These are phyloP conservation scores for Seiridium cupressi DNA, from an alignment of 2,329 filamentous ascomycete species.

Conservation along the genomic window DNA sequence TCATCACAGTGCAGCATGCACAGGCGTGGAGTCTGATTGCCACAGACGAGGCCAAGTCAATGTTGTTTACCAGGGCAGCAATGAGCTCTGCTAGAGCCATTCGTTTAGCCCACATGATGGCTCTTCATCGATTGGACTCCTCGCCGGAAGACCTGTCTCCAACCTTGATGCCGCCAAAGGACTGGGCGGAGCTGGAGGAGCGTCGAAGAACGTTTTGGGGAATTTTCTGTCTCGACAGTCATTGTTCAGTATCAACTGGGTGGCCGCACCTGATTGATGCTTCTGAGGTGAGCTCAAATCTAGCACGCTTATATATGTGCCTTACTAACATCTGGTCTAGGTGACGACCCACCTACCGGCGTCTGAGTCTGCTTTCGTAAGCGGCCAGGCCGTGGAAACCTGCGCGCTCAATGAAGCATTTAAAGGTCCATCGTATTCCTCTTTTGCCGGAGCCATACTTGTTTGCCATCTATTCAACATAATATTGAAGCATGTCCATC, in stretches of 20 bases:
- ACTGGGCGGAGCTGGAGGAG: slow-evolving; percentile 82
- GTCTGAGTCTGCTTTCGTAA: slow-evolving; percentile 73
- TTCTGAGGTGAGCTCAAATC: slow-evolving; percentile 49
- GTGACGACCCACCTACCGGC: slow-evolving; percentile 78
- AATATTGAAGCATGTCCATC: slow-evolving; percentile 79
- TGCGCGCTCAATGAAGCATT: slow-evolving; percentile 64
- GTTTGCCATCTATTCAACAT: slow-evolving; percentile 77
- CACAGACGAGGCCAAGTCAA: slow-evolving; percentile 78
- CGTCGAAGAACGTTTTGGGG: slow-evolving; percentile 84
- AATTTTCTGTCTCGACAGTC: slow-evolving; percentile 77
- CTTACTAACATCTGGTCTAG: slow-evolving; percentile 26
- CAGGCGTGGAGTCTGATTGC: slow-evolving; percentile 77
- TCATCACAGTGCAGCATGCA: slow-evolving; percentile 75
- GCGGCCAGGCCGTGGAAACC: slow-evolving; percentile 61
- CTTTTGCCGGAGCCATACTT: slow-evolving; percentile 71
- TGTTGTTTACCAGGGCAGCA: slow-evolving; percentile 84
- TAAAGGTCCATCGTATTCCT: slow-evolving; percentile 60
- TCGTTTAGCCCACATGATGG: slow-evolving; percentile 79
- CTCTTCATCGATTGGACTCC: slow-evolving; percentile 50
- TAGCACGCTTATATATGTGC: neutral
- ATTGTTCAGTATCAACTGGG: slow-evolving; percentile 83
- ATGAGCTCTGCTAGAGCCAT: slow-evolving; percentile 73
- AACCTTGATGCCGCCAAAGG: slow-evolving; percentile 67
- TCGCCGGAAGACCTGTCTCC: slow-evolving; percentile 51
- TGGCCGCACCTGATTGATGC: slow-evolving; percentile 84